Evolutionary conservation across 768 basidiomycete species (phyloP), one percentile per base, ranked within the genome.

Genomic region (Tylopilus felleus): DNA sequence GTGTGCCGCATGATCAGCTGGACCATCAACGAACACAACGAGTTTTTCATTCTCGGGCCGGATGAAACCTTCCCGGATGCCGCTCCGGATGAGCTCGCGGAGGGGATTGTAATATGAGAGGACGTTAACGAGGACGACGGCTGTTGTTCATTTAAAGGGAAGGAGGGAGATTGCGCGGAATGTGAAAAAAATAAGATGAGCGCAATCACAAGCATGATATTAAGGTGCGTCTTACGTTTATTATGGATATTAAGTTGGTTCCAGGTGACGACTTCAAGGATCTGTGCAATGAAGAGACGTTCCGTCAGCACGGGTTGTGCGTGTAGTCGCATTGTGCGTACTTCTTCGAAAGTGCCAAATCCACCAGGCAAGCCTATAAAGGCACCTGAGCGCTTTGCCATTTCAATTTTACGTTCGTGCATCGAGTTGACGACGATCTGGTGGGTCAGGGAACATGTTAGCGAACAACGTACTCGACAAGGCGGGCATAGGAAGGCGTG

Each of bases 341-440:
- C 90, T 80, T 98, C 96, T 72, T 99, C 97, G 58, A 93, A 91
- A 0, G 95, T 98, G 10, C 96, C 96, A 65, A 84, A 97, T 0
- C 96, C 96, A 19, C 96, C 96, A 1, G 96, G 95, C 19, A 99
- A 74, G 12, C 85, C 91, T 44, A 98, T 74, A 62, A 99, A 99
- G 0, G 85, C 94, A 17, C 80, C 78, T 0, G 82, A 82, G 9
- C 88, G 76, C 58, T 80, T 81, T 0, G 95, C 93, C 94, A 98
- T 97, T 67, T 89, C 84, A 9, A 88, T 77, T 65, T 98, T 98
- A 14, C 95, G 84, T 62, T 94, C 85, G 58, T 91, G 90, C 89
- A 93, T 93, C 0, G 87, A 87, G 55, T 82, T 74, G 2, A 92
- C 90, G 8, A 93, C 68, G 49, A 92, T 75, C 83, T 88, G 47